phyloP scores from a whole-genome alignment of 2,329 filamentous ascomycete genomes.

The Sarocladiaceae sp. region DNA sequence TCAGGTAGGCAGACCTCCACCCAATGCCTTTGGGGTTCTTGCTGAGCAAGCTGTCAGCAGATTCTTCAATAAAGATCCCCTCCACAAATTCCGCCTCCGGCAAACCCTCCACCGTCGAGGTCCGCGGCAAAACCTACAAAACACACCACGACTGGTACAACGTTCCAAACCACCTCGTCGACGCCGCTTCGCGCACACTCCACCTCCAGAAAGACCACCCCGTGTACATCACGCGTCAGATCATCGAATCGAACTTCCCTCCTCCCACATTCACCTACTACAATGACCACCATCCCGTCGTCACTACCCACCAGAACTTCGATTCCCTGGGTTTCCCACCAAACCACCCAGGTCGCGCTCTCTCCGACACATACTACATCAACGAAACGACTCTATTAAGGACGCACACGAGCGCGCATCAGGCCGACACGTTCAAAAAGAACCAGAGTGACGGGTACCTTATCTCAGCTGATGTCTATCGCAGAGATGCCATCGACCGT shows the following conservation, averaged over 20 bases:
- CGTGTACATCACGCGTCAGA: slow-evolving; percentile 78
- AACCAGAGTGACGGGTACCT: slow-evolving; percentile 75
- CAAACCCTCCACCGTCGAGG: slow-evolving; percentile 31
- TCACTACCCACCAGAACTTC: slow-evolving; percentile 83
- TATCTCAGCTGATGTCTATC: slow-evolving; percentile 90
- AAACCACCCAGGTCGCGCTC: slow-evolving; percentile 81
- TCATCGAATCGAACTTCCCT: slow-evolving; percentile 88
- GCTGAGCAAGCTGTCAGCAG: not conserved
- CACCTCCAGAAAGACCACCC: slow-evolving; percentile 91
- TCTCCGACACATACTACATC: slow-evolving; percentile 93
- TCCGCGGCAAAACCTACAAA: slow-evolving; percentile 58
- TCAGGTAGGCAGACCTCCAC: slow-evolving; percentile 11
- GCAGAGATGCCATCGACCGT: slow-evolving; percentile 87
- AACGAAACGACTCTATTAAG: slow-evolving; percentile 77
- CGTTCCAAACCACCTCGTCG: slow-evolving; percentile 66
- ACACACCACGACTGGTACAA: slow-evolving; percentile 80
- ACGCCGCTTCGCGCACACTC: slow-evolving; percentile 68
- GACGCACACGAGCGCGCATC: slow-evolving; percentile 92
- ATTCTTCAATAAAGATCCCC: not conserved
- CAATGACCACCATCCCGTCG: slow-evolving; percentile 75
- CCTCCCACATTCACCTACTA: slow-evolving; percentile 66
- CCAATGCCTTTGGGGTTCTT: not conserved
- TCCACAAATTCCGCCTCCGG: not conserved
- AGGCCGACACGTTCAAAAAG: slow-evolving; percentile 71
- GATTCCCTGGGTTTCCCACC: slow-evolving; percentile 88